phyloP scores from a whole-genome alignment of 345 rosid species.

The Salix udensis region DNA sequence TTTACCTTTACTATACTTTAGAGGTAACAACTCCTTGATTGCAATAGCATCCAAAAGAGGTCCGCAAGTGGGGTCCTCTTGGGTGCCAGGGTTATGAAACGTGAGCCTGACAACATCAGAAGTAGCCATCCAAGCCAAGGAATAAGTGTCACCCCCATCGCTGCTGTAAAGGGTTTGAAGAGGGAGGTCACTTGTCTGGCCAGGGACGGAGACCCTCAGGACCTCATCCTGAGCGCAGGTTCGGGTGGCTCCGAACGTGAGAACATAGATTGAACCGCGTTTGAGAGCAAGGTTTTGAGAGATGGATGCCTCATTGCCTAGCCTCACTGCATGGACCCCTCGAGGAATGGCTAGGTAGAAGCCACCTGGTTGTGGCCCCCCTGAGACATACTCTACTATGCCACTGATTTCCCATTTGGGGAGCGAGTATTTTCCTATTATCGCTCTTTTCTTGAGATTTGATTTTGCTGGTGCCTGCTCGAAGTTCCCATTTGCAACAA shows the following conservation, averaged over 20 bases:
- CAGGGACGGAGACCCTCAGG: slow-evolving; percentile 44
- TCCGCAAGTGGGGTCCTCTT: slow-evolving; percentile 80
- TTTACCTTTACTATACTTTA: slow-evolving; percentile 38
- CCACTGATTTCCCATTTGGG: slow-evolving; percentile 76
- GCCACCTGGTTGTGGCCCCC: slow-evolving; percentile 86
- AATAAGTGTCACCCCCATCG: slow-evolving; percentile 76
- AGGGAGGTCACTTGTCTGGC: slow-evolving; percentile 51
- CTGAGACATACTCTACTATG: slow-evolving; percentile 62
- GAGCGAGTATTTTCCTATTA: slow-evolving; percentile 71
- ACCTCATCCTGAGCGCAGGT: slow-evolving; percentile 84
- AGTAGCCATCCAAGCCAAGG: slow-evolving; percentile 59
- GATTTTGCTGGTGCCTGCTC: slow-evolving; percentile 53
- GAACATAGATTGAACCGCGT: slow-evolving; percentile 45
- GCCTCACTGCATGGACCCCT: slow-evolving; percentile 69
- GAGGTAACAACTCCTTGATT: slow-evolving; percentile 62
- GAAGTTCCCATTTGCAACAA: slow-evolving; percentile 67
- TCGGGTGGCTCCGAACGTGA: slow-evolving; percentile 75
- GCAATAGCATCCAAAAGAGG: slow-evolving; percentile 81
- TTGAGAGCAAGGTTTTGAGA: slow-evolving; percentile 51
- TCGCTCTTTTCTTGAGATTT: slow-evolving; percentile 58
- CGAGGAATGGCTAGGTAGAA: slow-evolving; percentile 66
- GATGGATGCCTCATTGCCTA: slow-evolving; percentile 76
- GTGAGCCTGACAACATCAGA: slow-evolving; percentile 50
- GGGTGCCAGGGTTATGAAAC: slow-evolving; percentile 77
- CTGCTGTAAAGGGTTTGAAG: slow-evolving; percentile 67